A percentile compares a stretch with the other conserved stretches of the same genome.
Conservation (phyloP, 768 basidiomycete genomes). For the Kwoniella heveanensis region DNA sequence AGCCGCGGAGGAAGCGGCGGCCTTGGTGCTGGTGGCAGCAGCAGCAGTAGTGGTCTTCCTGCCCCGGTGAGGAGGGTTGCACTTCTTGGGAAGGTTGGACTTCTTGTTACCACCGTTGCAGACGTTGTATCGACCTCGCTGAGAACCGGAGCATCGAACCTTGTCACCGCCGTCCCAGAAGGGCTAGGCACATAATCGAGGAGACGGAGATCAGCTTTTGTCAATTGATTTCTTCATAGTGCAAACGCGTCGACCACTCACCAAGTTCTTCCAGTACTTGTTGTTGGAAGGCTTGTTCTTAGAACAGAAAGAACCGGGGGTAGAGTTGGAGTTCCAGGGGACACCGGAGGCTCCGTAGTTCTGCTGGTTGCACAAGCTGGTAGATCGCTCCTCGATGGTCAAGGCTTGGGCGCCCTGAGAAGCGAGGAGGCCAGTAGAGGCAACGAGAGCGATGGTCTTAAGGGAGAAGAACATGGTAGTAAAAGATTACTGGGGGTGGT, state of each 20-base stretch:
- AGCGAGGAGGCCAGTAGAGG: conserved; percentile 19
- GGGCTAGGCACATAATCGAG: conserved; percentile 8
- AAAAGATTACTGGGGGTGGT: conserved; percentile 15
- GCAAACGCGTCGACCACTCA: conserved; percentile 6
- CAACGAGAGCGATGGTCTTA: conserved; percentile 27
- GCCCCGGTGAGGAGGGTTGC: conserved; percentile 34
- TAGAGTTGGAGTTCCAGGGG: conserved; percentile 31
- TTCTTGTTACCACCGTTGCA: conserved; percentile 34
- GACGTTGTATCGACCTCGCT: conserved; percentile 22
- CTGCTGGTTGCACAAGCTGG: conserved; percentile 26
- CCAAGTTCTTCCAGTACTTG: conserved; percentile 25
- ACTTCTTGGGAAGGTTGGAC: conserved; percentile 25
- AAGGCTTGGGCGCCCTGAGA: conserved; percentile 14
- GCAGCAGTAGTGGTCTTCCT: conserved; percentile 12
- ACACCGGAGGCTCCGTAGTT: conserved; percentile 34
- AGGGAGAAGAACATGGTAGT: conserved; percentile 39
- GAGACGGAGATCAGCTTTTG: too few relatives aligned
- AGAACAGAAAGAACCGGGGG: conserved; percentile 35
- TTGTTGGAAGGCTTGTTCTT: conserved; percentile 33
- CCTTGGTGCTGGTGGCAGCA: conserved; percentile 8
- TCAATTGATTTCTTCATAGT: too few relatives aligned
- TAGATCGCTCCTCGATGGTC: conserved; percentile 20
- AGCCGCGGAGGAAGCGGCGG: conserved; percentile 13
- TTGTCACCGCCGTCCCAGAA: conserved; percentile 31
- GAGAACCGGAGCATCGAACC: conserved; percentile 18